Evolutionary conservation across 352 stramenopile species (phyloP).

Genomic region (Pythium biforme): DNA sequence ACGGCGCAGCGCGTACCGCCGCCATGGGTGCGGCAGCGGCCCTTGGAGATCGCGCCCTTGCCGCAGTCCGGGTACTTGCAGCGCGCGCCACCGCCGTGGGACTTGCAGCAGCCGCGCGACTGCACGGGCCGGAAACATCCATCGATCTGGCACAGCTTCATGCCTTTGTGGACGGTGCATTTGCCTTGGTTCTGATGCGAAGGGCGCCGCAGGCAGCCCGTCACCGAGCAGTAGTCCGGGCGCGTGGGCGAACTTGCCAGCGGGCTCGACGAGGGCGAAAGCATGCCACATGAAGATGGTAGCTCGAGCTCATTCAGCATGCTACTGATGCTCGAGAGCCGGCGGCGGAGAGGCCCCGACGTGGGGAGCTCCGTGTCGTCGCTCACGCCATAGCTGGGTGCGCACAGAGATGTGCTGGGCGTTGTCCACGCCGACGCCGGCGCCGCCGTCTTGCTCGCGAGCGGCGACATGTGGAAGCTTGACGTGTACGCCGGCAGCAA

Average conservation of each 20-base stretch:
- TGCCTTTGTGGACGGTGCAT: constrained; percentile 44
- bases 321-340: constrained; percentile 11
- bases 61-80: constrained; percentile 47
- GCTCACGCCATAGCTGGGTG: background rate
- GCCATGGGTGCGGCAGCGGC: constrained; percentile 50
- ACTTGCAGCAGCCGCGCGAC: constrained; percentile 56
- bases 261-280: background rate
- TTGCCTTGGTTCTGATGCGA: constrained; percentile 26
- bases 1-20: constrained; percentile 50
- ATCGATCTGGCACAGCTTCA: constrained; percentile 39
- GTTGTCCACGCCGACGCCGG: background rate
- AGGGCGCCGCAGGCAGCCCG: constrained; percentile 32
- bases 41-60: constrained; percentile 54
- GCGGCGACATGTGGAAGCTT: constrained; percentile 27
- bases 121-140: constrained; percentile 46
- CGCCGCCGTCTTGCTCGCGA: constrained; percentile 17
- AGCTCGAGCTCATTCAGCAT: constrained; percentile 7
- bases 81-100: constrained; percentile 51
- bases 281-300: background rate
- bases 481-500: background rate
- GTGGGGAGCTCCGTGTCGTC: background rate
- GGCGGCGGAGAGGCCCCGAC: constrained; percentile 7
- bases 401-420: background rate
- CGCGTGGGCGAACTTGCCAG: background rate
- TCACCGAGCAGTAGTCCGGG: constrained; percentile 28